Percentiles rank a stretch among this genome's conserved stretches.
Evolutionary conservation across 2,329 filamentous ascomycete species (phyloP).

Genomic region (Monosporascus sp.): DNA sequence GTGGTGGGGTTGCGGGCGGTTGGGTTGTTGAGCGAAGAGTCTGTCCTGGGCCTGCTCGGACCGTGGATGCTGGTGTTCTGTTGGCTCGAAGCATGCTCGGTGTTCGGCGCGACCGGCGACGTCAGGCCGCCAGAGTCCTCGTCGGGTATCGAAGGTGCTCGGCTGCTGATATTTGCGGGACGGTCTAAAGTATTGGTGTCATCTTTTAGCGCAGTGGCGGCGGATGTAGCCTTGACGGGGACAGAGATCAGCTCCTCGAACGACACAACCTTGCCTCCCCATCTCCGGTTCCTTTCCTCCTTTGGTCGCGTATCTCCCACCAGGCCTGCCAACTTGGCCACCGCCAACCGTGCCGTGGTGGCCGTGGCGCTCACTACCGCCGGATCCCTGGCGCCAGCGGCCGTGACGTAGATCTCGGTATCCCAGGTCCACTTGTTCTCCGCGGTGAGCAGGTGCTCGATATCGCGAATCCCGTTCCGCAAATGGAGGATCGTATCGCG

Average conservation of each 20-base stretch:
- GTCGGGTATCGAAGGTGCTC: neutral
- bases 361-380: conserved; percentile 16
- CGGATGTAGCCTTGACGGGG: conserved; percentile 1
- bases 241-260: conserved; percentile 28
- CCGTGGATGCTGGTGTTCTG: neutral
- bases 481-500: conserved; percentile 20
- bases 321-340: conserved; percentile 24
- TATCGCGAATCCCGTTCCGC: conserved; percentile 19
- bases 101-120: neutral
- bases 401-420: conserved; percentile 25
- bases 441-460: conserved; percentile 10
- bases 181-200: neutral
- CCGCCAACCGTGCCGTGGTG: conserved; percentile 21
- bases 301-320: conserved; percentile 18
- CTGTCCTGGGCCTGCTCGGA: neutral
- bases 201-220: neutral
- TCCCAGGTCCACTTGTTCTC: conserved; percentile 22
- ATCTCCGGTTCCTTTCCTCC: conserved; percentile 28
- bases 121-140: too few species aligned
- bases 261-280: conserved; percentile 28
- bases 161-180: neutral
- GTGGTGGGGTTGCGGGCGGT: neutral
- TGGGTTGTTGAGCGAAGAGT: neutral
- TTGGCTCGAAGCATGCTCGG: neutral
- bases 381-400: conserved; percentile 20